phyloP scores from a whole-genome alignment of 2,329 filamentous ascomycete genomes.

The Dichotomopilus funicola region DNA sequence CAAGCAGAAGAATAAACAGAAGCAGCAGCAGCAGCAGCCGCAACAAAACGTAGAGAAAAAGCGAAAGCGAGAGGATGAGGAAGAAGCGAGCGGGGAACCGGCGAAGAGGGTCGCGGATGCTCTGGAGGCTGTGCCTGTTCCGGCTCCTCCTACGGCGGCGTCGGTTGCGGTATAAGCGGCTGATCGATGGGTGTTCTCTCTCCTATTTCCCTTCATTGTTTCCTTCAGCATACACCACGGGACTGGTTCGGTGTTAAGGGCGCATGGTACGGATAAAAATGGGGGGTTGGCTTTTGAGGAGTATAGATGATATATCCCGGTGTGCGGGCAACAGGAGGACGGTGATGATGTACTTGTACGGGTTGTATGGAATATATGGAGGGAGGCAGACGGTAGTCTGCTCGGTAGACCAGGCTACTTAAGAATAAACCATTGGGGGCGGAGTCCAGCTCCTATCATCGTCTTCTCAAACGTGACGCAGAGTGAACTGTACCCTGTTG shows the following conservation, averaged over 20 bases:
- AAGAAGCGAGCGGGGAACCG: slow-evolving; percentile 21
- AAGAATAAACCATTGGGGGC: too few relatives aligned
- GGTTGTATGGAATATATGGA: too few relatives aligned
- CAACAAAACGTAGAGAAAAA: neutral
- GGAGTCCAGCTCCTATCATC: too few relatives aligned
- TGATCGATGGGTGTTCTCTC: neutral
- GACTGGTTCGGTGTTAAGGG: neutral
- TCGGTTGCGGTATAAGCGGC: slow-evolving; percentile 10
- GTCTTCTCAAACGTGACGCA: too few relatives aligned
- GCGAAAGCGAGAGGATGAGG: slow-evolving; percentile 20
- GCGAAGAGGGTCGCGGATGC: slow-evolving; percentile 3
- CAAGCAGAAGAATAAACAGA: neutral
- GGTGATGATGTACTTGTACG: too few relatives aligned
- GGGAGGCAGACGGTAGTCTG: too few relatives aligned
- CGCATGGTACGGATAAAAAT: too few relatives aligned
- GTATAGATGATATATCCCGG: too few relatives aligned
- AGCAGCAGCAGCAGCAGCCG: slow-evolving; percentile 26
- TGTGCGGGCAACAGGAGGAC: too few relatives aligned
- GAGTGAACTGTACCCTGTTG: too few relatives aligned
- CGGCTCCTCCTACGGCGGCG: slow-evolving; percentile 1
- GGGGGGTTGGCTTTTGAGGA: too few relatives aligned
- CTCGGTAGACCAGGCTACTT: too few relatives aligned
- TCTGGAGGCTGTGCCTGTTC: neutral
- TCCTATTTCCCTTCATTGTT: neutral
- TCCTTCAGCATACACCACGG: slow-evolving; percentile 1